These are phyloP conservation scores for Calocybe gambosa DNA, from an alignment of 1,284 basidiomycete genomes.

Conservation along the genomic window DNA sequence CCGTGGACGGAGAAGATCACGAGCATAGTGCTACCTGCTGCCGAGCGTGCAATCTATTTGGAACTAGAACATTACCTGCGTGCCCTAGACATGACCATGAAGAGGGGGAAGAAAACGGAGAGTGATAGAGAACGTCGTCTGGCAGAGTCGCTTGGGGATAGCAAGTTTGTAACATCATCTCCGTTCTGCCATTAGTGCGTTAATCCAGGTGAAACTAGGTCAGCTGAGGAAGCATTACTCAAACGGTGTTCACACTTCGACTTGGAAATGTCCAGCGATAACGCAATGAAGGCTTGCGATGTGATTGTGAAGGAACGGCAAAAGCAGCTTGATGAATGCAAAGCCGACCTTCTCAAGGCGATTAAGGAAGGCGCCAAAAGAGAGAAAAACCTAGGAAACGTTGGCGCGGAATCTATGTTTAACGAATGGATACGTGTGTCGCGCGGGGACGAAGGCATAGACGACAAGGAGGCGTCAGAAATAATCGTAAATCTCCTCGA, in stretches of 20 bases:
- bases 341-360: slow-evolving; percentile 62
- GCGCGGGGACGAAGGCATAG: slow-evolving; percentile 56
- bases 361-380: slow-evolving; percentile 62
- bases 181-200: neutral
- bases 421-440: slow-evolving; percentile 67
- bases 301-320: slow-evolving; percentile 82
- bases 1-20: slow-evolving; percentile 69
- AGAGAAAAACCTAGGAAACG: slow-evolving; percentile 61
- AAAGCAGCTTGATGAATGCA: slow-evolving; percentile 76
- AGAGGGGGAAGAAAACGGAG: slow-evolving; percentile 79
- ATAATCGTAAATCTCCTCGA: slow-evolving; percentile 56
- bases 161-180: slow-evolving; percentile 50
- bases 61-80: slow-evolving; percentile 94
- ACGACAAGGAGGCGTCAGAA: slow-evolving; percentile 69
- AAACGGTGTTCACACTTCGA: slow-evolving; percentile 95
- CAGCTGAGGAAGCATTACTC: slow-evolving; percentile 86
- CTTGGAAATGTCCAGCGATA: slow-evolving; percentile 71
- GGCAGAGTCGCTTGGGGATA: slow-evolving; percentile 82
- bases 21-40: slow-evolving; percentile 76
- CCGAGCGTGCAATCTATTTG: slow-evolving; percentile 91
- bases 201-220: slow-evolving; percentile 33
- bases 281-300: slow-evolving; percentile 87
- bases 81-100: slow-evolving; percentile 83
- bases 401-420: slow-evolving; percentile 67
- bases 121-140: slow-evolving; percentile 89